Evolutionary conservation across 2,329 filamentous ascomycete genomes (phyloP), one percentile per base, ranked within the genome.

Genomic region (Penicillium italicum): DNA sequence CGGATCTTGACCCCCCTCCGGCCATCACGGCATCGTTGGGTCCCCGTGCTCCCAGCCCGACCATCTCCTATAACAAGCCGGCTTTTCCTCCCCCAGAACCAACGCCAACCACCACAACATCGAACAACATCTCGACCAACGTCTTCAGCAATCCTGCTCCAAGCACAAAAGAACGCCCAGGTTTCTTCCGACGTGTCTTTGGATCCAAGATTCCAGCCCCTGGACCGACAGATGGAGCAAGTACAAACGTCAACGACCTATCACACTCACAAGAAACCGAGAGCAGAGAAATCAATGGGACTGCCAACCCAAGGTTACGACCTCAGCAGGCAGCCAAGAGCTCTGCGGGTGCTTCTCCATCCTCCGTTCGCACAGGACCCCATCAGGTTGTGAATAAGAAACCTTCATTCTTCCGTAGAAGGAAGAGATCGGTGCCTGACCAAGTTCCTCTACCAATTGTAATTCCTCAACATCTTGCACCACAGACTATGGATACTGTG

Each of bases 151-250:
- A 45, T 34, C 8, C 42, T 18, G 26, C 40, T 9, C 16, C 55
- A 36, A 53, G n/a, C 14, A 77, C 79, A 50, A 90, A 88, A 69
- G 87, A 90, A 67, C 85, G 86, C 55, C 89, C 84, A 9, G 92
- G 94, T 20, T 97, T 99, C 78, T 97, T 97, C 78, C 86, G 91
- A 65, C 85, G 93, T 60, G 89, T 97, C 37, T 97, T 97, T 77
- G 90, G 88, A 37, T 88, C 88, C 34, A 89, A 82, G 69, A 82
- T 75, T 46, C 79, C 71, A 60, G 58, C 66, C n/a, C 50, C 60
- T 16, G 57, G 47, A n/a, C 56, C 60, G 14, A 56, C 62, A 31
- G 69, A 69, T 18, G 52, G 54, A 10, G 37, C 59, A 37, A 45
- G 16, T 14, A 53, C 50, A 51, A 53, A 55, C 56, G 57, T 44